Evolutionary conservation across 768 basidiomycete species (phyloP), one percentile per base, ranked within the genome.

Genomic region (Macrolepiota fuliginosa): DNA sequence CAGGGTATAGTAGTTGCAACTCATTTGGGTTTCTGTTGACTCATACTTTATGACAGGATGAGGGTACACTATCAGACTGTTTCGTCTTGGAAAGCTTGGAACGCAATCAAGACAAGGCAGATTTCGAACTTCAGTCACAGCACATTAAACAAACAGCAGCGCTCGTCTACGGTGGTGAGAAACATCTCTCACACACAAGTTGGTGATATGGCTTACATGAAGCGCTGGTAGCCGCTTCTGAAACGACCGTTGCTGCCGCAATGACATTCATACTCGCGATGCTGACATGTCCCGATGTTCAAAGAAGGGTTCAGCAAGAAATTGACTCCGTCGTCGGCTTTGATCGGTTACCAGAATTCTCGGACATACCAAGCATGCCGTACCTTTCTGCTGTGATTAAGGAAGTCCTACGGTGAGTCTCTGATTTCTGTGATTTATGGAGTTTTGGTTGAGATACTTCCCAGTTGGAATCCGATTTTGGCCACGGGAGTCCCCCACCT

Each of bases 301-400:
- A 62, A 40, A 39, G 37, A 36, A 69, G 63, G 40, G 66, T 65
- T 24, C 66, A 60, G 66, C 39, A 55, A 53, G 65, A 76, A 53
- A 56, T 76, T 2, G 71, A 73, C 57, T 35, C 60, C 0, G 46
- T 68, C 3, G 29, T 71, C 22, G 56, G 42, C 1, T 13, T 57
- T 36, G 62, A 64, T 4, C 62, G 63, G 6, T 62, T 71, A 10
- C 70, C 69, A 7, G 55, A 57, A 25, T 70, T 71, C 25, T 61
- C 57, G 3, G 67, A 71, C 27, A 19, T 46, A 47, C 39, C 50
- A 2, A 59, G 61, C 3, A 27, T 69, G 2, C 67, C 67, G 0
- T 69, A 69, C 35, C 55, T 66, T 35, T 49, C 61, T 6, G 69
- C 70, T 3, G 52, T 70, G 1, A 32, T 67, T 4, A 67, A 63